phyloP scores from a whole-genome alignment of 352 stramenopile species.

The Phytophthora melonis region DNA sequence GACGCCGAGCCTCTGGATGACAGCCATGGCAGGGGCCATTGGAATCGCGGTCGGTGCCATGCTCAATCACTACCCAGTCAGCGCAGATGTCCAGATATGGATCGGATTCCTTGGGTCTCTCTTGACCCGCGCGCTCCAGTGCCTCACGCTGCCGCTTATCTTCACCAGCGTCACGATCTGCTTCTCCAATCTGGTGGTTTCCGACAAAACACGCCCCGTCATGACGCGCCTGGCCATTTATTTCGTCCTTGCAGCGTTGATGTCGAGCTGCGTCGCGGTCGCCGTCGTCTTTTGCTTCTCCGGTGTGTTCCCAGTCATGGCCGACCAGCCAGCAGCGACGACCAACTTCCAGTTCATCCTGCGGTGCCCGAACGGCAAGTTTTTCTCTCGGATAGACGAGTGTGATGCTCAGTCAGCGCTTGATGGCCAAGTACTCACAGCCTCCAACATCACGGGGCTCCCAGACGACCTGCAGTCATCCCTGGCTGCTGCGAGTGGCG shows the following conservation, averaged over 20 bases:
- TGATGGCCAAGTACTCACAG: slow-evolving; percentile 47
- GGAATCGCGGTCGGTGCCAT: slow-evolving; percentile 49
- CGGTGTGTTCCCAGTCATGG: slow-evolving; percentile 28
- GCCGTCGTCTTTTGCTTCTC: slow-evolving; percentile 51
- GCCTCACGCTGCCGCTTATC: slow-evolving; percentile 70
- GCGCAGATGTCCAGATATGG: slow-evolving; percentile 42
- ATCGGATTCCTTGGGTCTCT: slow-evolving; percentile 51
- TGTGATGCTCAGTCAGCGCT: slow-evolving; percentile 35
- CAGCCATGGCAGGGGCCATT: slow-evolving; percentile 40
- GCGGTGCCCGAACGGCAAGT: slow-evolving; percentile 64
- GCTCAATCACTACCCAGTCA: slow-evolving; percentile 44
- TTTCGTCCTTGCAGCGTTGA: slow-evolving; percentile 53
- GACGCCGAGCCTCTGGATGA: slow-evolving; percentile 54
- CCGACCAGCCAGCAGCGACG: slow-evolving; percentile 12
- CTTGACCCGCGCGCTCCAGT: slow-evolving; percentile 51
- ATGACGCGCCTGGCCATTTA: slow-evolving; percentile 58
- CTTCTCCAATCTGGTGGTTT: slow-evolving; percentile 65
- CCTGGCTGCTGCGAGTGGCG: slow-evolving; percentile 38
- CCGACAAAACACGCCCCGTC: slow-evolving; percentile 56
- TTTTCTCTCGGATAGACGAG: slow-evolving; percentile 39
- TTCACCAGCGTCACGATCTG: slow-evolving; percentile 77
- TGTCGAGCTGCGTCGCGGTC: slow-evolving; percentile 50
- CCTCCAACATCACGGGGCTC: slow-evolving; percentile 63
- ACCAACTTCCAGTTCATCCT: slow-evolving; percentile 49
- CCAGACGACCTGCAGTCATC: slow-evolving; percentile 27